Base-by-base conservation (phyloP, 2,329 filamentous ascomycete genomes). In the Pseudogymnoascus sp. region DNA sequence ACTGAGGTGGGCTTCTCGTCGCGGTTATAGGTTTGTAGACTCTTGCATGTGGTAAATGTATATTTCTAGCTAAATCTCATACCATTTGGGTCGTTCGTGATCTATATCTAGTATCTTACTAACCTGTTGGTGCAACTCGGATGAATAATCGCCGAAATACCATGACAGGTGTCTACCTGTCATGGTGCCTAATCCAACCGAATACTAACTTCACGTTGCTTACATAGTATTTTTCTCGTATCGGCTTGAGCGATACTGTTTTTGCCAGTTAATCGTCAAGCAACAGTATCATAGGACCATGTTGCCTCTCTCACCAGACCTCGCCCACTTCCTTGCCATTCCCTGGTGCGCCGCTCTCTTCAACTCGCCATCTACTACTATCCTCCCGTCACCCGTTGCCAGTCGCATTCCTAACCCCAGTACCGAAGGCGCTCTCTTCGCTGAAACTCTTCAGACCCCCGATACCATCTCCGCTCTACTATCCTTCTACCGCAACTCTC, bases 281-380 rank as follows among this genome's bases (percentile, higher is more conserved):
- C 7, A 44, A 21, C 10, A 44, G 21, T 44, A 44, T 11, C 38
- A 17, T 8, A 19, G n/a, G 10, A 5, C 10, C 17, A 44, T 13
- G 40, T 44, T 10, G 17, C 40, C 17, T 21, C 40, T 19, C 17
- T 44, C 17, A 44, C 13, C 17, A 19, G 40, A 44, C 11, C 40
- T 71, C 40, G 66, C 67, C 40, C 69, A 72, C 64, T 72, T 73
- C 69, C 61, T 67, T 19, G 62, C 69, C 57, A 70, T 74, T 26
- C 70, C 69, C 1, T 73, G 72, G 70, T 74, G 71, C 63, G 64
- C 66, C 8, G 59, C 57, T n/a, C 66, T 70, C n/a, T 67, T 74
- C 15, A 19, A 65, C 2, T 63, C 67, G 62, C 68, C 65, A 60
- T 64, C 65, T 35, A 47, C 42, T 13, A n/a, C 42, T 8, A 66